Base-by-base conservation (phyloP, 768 basidiomycete genomes). In the Russula compacta region DNA sequence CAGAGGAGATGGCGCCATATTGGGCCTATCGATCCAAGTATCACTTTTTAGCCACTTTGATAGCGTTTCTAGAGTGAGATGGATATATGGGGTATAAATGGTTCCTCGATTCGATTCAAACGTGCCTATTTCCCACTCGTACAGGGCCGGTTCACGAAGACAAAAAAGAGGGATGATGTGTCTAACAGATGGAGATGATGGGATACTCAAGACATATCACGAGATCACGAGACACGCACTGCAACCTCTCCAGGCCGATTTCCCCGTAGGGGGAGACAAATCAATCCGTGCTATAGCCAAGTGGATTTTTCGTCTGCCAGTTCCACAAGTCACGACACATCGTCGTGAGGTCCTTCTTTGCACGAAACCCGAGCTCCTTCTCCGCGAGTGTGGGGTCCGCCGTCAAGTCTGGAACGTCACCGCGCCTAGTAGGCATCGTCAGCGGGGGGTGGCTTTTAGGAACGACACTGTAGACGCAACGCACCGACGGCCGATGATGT, bases 241-340 rank as follows among this genome's bases (percentile, higher is more conserved):
- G n/a, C n/a, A 29, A 43, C 24, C 56, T 24, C 32, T 38, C n/a
- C 7, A 39, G 52, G 39, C 51, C 49, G 29, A 24, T 15, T 29
- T 24, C 19, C 43, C 46, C 49, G n/a, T 3, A 32, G 5, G 35
- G 24, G 36, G 36, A 52, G 14, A 46, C 33, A 47, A 46, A 39
- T 55, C 24, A 65, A 43, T 64, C 64, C 51, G 38, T 40, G 39
- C 57, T 79, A 64, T 90, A 97, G 3, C 94, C 94, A 35, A 81
- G 70, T 7, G 89, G 91, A 68, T 97, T 91, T 72, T 84, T 90
- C n/a, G 83, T 84, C 77, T 98, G 95, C 92, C 95, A 99, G 76
- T 95, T 95, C 97, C 97, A 98, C 67, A 97, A 77, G 74, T 99
- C 97, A 58, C 83, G 78, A 74, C 97, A 98, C 92, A 98, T 98